Evolutionary conservation across 495 filamentous ascomycete genomes (phyloP), one percentile per base, ranked within the genome.

Genomic region (Penicillium ochrochloron): DNA sequence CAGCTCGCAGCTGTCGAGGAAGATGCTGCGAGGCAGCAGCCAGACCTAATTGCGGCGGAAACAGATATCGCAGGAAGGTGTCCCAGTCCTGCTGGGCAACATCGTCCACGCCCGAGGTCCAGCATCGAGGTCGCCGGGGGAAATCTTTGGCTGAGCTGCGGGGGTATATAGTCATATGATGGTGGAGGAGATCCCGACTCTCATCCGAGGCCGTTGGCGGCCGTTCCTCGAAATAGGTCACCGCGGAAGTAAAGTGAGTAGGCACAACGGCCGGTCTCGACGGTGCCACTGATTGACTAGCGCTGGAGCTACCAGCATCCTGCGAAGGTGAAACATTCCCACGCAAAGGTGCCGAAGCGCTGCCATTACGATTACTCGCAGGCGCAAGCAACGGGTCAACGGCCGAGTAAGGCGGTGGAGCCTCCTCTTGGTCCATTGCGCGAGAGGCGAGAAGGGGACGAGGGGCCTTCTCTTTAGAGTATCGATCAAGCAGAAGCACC

Each of bases 31-130:
- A 80, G 9, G 75, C 66, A 5, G 80, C 76, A 17, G 80, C 78
- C 14, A 77, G 71, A 10, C 76, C 78, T 19, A 80, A 66, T 52
- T 81, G 72, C 14, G 78, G 68, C 2, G 80, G 77, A 41, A 85
- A 81, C 1, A 85, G 70, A 61, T 80, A 76, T n/a, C 77, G 75
- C 42, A 84, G 53, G 60, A 84, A 85, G 14, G 76, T 79, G 55
- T 82, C 77, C 83, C 83, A 85, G 67, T 85, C 83, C 65, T 79
- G 76, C 65, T 79, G 78, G 48, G 69, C 65, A 12, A 85, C 74
- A 34, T 83, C 78, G 48, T 76, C 62, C 46, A 67, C 69, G 15
- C 74, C 70, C 14, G 76, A 67, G 27, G 65, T 75, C 76, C 79
- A 78, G 57, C 78, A 78, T 0, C 81, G 82, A 4, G 78, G 74